Conservation (phyloP, 2,329 filamentous ascomycete genomes). For the Fusarium floridanum region DNA sequence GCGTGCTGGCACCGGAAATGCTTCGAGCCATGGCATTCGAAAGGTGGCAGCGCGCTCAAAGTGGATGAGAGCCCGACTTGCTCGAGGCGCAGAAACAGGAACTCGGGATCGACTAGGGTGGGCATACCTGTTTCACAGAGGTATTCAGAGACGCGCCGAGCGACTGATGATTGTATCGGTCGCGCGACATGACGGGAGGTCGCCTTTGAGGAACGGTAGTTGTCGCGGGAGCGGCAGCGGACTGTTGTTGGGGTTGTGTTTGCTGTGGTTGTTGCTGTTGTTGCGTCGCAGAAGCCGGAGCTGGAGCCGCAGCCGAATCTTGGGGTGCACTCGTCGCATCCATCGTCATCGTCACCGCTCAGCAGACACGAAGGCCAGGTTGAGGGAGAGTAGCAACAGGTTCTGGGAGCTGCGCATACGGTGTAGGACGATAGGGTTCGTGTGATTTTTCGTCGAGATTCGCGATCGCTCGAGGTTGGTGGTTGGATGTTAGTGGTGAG, state of each 20-base stretch:
- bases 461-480: constrained; percentile 31
- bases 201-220: constrained; percentile 44
- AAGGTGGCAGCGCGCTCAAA: constrained; percentile 11
- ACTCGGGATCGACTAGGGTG: constrained; percentile 4
- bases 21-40: constrained; percentile 2
- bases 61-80: neutral
- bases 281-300: constrained; percentile 10
- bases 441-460: constrained; percentile 24
- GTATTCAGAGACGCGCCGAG: constrained; percentile 74
- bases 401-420: constrained; percentile 32
- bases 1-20: neutral
- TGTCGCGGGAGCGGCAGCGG: constrained; percentile 14
- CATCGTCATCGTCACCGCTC: constrained; percentile 40
- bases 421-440: constrained; percentile 23
- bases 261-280: constrained; percentile 28
- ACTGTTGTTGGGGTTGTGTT: constrained; percentile 33
- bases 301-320: constrained; percentile 33
- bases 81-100: constrained; percentile 23
- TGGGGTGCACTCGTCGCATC: constrained; percentile 44
- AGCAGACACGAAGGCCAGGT: constrained; percentile 20
- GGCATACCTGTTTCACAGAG: constrained; percentile 75
- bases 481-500: constrained; percentile 43
- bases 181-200: constrained; percentile 55
- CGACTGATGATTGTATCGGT: constrained; percentile 73
- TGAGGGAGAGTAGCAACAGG: constrained; percentile 22